Evolutionary conservation across 2,329 filamentous ascomycete species (phyloP).

Genomic region (Cyclaneusma minus): DNA sequence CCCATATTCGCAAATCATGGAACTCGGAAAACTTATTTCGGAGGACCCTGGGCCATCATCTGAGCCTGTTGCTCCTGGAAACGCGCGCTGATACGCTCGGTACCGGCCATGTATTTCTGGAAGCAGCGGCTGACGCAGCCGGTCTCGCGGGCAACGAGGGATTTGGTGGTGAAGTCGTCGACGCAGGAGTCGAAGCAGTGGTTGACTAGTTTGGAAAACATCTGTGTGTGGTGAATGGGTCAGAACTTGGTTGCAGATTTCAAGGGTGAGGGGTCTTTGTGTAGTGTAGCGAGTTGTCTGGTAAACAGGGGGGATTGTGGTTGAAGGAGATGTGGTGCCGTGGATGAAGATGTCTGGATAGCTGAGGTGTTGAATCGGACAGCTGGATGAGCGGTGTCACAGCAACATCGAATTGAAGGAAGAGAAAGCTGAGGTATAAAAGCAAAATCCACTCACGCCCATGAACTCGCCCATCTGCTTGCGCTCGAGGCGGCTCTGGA

Average conservation of each 20-base stretch:
- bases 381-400: conserved; percentile 1
- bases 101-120: conserved; percentile 87
- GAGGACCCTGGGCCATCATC: conserved; percentile 38
- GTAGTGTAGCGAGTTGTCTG: not conserved
- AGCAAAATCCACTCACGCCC: conserved; percentile 47
- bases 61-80: conserved; percentile 60
- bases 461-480: conserved; percentile 99
- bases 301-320: conserved; percentile 7
- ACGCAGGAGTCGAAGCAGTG: conserved; percentile 95
- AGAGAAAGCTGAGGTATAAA: conserved; percentile 7
- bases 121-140: conserved; percentile 91
- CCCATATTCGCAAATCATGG: too few relatives aligned
- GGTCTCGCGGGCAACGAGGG: conserved; percentile 72
- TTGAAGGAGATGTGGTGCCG: conserved; percentile 1
- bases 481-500: conserved; percentile 88
- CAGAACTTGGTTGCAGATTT: conserved; percentile 5
- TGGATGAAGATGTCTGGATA: conserved; percentile 1
- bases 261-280: not conserved
- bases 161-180: conserved; percentile 97
- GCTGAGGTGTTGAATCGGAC: conserved; percentile 3
- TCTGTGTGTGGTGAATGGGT: conserved; percentile 22
- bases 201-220: conserved; percentile 56
- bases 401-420: not conserved
- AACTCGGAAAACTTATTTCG: too few relatives aligned
- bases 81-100: conserved; percentile 77